Evolutionary conservation across 1,139 yeast species (phyloP), one percentile per base, ranked within the genome.

Genomic region (Protomyces pachydermus): DNA sequence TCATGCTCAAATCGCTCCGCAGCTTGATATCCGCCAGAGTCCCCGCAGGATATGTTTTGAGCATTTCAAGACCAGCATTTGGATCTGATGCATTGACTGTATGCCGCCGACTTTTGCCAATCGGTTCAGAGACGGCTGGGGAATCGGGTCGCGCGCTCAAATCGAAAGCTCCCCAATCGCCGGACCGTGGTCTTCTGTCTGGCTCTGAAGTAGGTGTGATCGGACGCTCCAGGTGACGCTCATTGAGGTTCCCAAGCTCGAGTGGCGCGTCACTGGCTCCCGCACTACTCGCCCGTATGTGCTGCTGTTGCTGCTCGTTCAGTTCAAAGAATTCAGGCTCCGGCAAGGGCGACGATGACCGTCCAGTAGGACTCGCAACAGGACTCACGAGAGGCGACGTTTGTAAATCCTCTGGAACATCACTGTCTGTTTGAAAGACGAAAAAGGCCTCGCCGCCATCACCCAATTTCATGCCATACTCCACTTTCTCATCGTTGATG

Each of bases 361-460:
- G 45, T 10, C 51, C 56, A 4, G 37, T 37, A 8, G 65, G 64
- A 56, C 57, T 46, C 23, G 84, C 80, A 0, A 83, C 78, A 0
- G 97, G 96, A 48, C 96, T 88, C 34, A 90, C 78, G 50, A 93
- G 96, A 0, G 99, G 99, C 0, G 97, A 90, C 0, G 98, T 91
- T 69, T 90, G 82, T 67, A 90, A 81, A 68, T 89, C 87, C 65
- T 81, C 80, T 0, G 97, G 96, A 18, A 91, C 87, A 60, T 82
- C 82, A 16, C 79, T 81, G 50, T 82, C 82, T 1, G 97, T 88
- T 72, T 91, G 97, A 77, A 93, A 91, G 57, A 93, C 98, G 73
- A 93, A 93, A 74, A 91, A 91, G 0, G 98, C 98, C 75, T 93
- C 99, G 32, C 99, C 99, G 2, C 96, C 97, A 67, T 93, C 98